A percentile compares a stretch with the other conserved stretches of the same genome.
phyloP scores from a whole-genome alignment of 1,139 yeast species.

The Citeromyces hawaiiensis region DNA sequence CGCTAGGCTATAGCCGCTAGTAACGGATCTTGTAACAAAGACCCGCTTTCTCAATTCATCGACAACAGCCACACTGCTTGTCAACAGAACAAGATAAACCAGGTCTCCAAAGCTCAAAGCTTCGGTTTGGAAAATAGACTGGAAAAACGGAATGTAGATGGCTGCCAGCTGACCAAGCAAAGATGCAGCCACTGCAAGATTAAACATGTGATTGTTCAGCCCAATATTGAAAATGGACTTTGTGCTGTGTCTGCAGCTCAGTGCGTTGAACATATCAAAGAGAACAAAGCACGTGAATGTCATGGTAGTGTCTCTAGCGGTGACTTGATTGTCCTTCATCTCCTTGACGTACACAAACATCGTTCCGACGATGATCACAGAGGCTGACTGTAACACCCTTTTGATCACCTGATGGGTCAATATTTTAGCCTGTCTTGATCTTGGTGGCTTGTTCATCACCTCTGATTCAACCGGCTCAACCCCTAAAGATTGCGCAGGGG shows the following conservation, averaged over 20 bases:
- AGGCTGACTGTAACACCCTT: constrained; percentile 65
- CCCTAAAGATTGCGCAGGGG: constrained; percentile 96
- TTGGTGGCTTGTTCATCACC: constrained; percentile 90
- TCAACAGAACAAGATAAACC: constrained; percentile 40
- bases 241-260: constrained; percentile 78
- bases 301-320: constrained; percentile 97
- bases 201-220: constrained; percentile 75
- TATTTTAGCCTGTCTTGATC: constrained; percentile 73
- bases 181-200: constrained; percentile 84
- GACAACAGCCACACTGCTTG: constrained; percentile 73
- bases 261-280: constrained; percentile 92
- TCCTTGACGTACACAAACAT: constrained; percentile 73
- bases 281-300: constrained; percentile 93
- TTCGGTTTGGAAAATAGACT: constrained; percentile 85
- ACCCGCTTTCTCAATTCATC: constrained; percentile 68
- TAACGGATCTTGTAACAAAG: constrained; percentile 5
- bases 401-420: constrained; percentile 54
- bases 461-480: constrained; percentile 95
- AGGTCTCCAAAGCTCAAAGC: constrained; percentile 63
- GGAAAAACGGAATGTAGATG: constrained; percentile 85
- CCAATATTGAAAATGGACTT: constrained; percentile 78
- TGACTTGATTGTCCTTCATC: constrained; percentile 69
- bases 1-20: constrained; percentile 3
- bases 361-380: constrained; percentile 67
- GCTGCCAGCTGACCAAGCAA: constrained; percentile 88